phyloP scores from a whole-genome alignment of 2,329 filamentous ascomycete species.

The Botryotinia narcissicola region DNA sequence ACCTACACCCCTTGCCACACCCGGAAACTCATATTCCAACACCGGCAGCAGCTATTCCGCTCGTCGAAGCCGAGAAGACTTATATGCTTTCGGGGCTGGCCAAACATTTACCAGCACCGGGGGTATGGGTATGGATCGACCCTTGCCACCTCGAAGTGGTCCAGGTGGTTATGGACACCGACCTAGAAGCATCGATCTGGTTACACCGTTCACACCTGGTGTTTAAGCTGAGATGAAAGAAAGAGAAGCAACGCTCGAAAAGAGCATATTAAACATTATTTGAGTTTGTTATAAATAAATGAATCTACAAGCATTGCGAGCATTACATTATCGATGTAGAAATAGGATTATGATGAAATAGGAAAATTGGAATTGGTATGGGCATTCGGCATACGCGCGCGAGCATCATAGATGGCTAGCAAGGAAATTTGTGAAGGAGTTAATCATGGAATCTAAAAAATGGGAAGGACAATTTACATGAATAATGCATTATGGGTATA shows the following conservation, averaged over 20 bases:
- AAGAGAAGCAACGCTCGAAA: neutral
- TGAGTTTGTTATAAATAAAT: neutral
- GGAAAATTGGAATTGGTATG: neutral
- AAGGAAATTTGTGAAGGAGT: neutral
- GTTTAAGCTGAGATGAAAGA: neutral
- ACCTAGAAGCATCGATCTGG: slow-evolving; percentile 62
- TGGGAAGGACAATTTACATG: neutral
- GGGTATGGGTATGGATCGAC: slow-evolving; percentile 48
- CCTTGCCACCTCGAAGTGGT: slow-evolving; percentile 52
- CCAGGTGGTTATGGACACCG: slow-evolving; percentile 52
- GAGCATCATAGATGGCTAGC: neutral
- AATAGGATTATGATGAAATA: neutral
- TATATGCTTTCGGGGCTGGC: slow-evolving; percentile 28
- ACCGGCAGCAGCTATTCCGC: slow-evolving; percentile 23
- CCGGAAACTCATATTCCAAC: slow-evolving; percentile 32
- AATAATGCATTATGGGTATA: neutral
- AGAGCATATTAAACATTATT: neutral
- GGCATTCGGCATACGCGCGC: neutral
- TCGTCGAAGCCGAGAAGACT: slow-evolving; percentile 30
- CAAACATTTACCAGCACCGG: slow-evolving; percentile 40
- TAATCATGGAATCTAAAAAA: neutral
- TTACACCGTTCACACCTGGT: slow-evolving; percentile 47
- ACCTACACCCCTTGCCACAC: slow-evolving; percentile 31
- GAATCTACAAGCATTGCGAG: neutral
- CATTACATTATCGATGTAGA: neutral